Evolutionary conservation across 495 filamentous ascomycete species (phyloP).

Genomic region (Daldinia childiae): DNA sequence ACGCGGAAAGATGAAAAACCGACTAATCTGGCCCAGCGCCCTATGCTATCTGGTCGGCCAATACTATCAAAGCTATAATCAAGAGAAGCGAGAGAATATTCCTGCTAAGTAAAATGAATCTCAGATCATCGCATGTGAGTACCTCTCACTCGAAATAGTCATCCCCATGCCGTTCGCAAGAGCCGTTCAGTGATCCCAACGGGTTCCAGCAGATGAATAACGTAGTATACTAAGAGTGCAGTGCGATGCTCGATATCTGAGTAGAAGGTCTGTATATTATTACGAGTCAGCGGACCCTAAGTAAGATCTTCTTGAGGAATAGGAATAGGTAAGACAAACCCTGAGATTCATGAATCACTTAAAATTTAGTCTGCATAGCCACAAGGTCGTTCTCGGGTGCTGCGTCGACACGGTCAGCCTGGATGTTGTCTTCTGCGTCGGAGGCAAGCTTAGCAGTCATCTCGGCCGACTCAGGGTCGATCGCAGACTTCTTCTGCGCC

Average conservation of each 20-base stretch:
- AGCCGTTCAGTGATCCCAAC: neutral
- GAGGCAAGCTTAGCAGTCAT: neutral
- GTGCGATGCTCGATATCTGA: neutral
- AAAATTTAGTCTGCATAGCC: neutral
- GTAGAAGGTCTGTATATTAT: neutral
- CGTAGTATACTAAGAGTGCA: neutral
- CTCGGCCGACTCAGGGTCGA: neutral
- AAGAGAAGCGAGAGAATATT: neutral
- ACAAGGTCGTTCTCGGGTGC: neutral
- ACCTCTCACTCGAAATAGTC: neutral
- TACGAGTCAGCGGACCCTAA: neutral
- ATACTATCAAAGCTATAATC: constrained; percentile 4
- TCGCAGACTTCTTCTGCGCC: neutral
- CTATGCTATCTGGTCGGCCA: constrained; percentile 2
- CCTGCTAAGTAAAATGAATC: neutral
- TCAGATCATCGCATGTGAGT: neutral
- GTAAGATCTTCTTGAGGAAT: neutral
- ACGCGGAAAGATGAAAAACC: constrained; percentile 9
- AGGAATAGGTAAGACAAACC: neutral
- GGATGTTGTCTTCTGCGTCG: neutral
- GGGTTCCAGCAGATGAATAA: neutral
- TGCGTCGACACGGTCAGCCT: neutral
- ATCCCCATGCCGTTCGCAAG: neutral
- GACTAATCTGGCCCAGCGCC: neutral
- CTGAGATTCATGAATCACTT: neutral